Base-by-base conservation (phyloP, 345 rosid species). In the Linum usitatissimum region DNA sequence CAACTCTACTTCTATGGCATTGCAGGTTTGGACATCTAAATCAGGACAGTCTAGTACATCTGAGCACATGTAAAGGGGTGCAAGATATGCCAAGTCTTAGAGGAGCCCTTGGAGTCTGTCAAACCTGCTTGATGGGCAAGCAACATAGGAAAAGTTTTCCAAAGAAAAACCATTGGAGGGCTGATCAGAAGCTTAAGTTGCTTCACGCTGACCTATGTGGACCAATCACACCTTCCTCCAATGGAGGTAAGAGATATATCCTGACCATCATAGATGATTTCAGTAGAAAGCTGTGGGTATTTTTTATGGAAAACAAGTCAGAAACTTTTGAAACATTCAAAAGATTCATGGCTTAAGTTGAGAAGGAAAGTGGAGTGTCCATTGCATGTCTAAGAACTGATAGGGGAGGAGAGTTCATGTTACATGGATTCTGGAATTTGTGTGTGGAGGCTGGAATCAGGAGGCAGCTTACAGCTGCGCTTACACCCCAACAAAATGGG, bases 401-500 rank as follows among this genome's bases (percentile, higher is more conserved):
- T 39, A 6, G 23, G 4, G 57, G 57, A 23, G 57, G 57, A 19
- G 57, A 55, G 23, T 55, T 55, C 21, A 17, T 55, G 23, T 4
- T 9, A 1, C 5, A 55, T 55, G 57, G 18, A 23, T 55, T 55
- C n/a, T 0, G n/a, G 2, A 4, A 21, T 0, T 18, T 55, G 7
- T 55, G 57, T 55, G 57, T 6, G 0, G 20, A 55, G 12, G 1
- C 1, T 2, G 57, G 57, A 21, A 18, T 55, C 21, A 17, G 57
- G 2, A 55, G 57, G 12, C 57, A 55, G 23, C 57, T 55, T 10
- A 55, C 57, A 2, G 57, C 0, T 7, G 10, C 57, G 0, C 30
- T n/a, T 21, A n/a, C 57, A 5, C 57, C 57, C 18, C 57, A 55
- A 10, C 57, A 55, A n/a, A 55, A 55, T 21, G 20, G 57, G n/a